Evolutionary conservation across 2,329 filamentous ascomycete species (phyloP).

Genomic region (Coccinonectria pachysandricola): DNA sequence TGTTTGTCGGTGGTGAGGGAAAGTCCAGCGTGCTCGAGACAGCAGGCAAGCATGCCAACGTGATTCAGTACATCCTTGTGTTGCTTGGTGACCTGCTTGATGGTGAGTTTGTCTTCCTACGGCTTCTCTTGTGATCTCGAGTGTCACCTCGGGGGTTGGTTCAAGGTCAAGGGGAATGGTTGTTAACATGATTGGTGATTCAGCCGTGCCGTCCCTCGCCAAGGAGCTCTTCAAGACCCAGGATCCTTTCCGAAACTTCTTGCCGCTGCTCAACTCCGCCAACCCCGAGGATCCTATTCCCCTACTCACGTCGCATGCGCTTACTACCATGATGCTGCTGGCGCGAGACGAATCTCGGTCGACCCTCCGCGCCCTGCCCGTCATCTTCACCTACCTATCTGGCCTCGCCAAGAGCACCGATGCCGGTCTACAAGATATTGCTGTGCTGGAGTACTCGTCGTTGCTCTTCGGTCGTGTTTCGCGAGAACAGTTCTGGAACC

Average conservation of each 20-base stretch:
- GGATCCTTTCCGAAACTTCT: slow-evolving; percentile 72
- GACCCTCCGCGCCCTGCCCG: slow-evolving; percentile 67
- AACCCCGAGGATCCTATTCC: slow-evolving; percentile 69
- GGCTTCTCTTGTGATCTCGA: too few species aligned
- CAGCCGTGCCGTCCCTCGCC: slow-evolving; percentile 72
- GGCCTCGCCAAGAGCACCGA: slow-evolving; percentile 76
- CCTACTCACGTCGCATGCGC: slow-evolving; percentile 77
- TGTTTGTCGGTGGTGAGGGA: slow-evolving; percentile 71
- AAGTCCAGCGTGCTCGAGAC: slow-evolving; percentile 66
- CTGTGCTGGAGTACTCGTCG: slow-evolving; percentile 81
- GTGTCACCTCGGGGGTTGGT: too few species aligned
- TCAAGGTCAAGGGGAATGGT: too few species aligned
- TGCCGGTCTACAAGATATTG: slow-evolving; percentile 87
- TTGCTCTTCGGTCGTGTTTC: slow-evolving; percentile 67
- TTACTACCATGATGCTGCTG: slow-evolving; percentile 66
- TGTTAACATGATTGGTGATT: slow-evolving; percentile 14
- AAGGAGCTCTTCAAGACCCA: slow-evolving; percentile 64
- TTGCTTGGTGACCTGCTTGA: slow-evolving; percentile 80
- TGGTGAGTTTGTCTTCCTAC: too few species aligned
- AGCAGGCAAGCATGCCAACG: slow-evolving; percentile 75
- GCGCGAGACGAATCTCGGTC: slow-evolving; percentile 53
- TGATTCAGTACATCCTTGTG: slow-evolving; percentile 91
- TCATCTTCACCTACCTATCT: slow-evolving; percentile 79
- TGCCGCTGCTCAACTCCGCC: slow-evolving; percentile 78
- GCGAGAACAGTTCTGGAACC: slow-evolving; percentile 80